A percentile compares a stretch with the other conserved stretches of the same genome.
Evolutionary conservation across 2,329 filamentous ascomycete genomes (phyloP).

Genomic region (Colletotrichum filicis): DNA sequence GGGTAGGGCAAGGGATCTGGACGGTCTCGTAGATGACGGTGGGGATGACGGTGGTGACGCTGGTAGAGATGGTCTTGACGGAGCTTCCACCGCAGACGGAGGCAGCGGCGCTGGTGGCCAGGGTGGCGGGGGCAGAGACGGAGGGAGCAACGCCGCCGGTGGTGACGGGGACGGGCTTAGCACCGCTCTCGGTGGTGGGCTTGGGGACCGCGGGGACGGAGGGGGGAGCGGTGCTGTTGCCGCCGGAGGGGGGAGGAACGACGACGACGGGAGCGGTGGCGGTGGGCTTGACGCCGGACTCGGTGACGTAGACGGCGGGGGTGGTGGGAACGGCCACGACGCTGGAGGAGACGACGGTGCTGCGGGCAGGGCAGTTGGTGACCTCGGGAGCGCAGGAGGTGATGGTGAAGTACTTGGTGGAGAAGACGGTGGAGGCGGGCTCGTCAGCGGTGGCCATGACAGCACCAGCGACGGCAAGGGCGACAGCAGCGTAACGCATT

Average conservation of each 20-base stretch:
- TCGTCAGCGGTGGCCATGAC: slow-evolving; percentile 47
- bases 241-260: slow-evolving; percentile 42
- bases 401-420: slow-evolving; percentile 65
- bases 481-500: slow-evolving; percentile 70
- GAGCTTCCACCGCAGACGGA: slow-evolving; percentile 47
- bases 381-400: slow-evolving; percentile 63
- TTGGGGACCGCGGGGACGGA: slow-evolving; percentile 37
- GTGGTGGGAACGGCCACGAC: slow-evolving; percentile 53
- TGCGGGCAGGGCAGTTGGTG: slow-evolving; percentile 58
- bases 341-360: slow-evolving; percentile 52
- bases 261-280: slow-evolving; percentile 37
- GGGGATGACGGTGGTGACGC: slow-evolving; percentile 65
- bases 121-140: slow-evolving; percentile 36
- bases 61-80: slow-evolving; percentile 65
- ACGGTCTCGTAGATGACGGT: slow-evolving; percentile 61
- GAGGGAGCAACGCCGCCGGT: slow-evolving; percentile 36
- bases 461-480: slow-evolving; percentile 60
- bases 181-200: slow-evolving; percentile 31
- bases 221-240: slow-evolving; percentile 33
- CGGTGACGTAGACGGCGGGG: slow-evolving; percentile 52
- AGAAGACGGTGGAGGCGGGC: slow-evolving; percentile 60
- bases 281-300: slow-evolving; percentile 33
- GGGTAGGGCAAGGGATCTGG: slow-evolving; percentile 53
- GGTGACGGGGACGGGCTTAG: slow-evolving; percentile 37
- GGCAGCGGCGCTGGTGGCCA: slow-evolving; percentile 30